phyloP scores from a whole-genome alignment of 768 basidiomycete genomes.

The Daedalea quercina region DNA sequence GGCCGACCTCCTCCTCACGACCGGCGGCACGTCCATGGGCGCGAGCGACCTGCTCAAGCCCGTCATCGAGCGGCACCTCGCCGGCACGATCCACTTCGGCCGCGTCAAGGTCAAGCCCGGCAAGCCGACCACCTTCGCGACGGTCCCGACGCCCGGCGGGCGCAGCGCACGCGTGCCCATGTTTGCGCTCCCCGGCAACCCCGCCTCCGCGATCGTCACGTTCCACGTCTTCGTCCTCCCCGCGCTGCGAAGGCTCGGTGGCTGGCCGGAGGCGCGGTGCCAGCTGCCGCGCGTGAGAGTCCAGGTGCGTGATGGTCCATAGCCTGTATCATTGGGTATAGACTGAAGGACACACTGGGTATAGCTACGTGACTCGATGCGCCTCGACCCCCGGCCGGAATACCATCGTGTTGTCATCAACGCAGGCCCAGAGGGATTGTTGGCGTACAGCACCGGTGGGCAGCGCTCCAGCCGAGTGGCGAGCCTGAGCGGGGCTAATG shows the following conservation, averaged over 20 bases:
- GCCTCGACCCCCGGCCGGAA: conserved; percentile 67
- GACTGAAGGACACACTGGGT: background rate
- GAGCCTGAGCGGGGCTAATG: conserved; percentile 78
- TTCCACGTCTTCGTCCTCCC: conserved; percentile 84
- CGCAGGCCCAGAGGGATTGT: conserved; percentile 37
- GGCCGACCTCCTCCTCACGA: conserved; percentile 77
- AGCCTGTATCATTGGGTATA: background rate
- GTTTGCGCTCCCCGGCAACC: conserved; percentile 87
- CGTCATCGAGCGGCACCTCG: conserved; percentile 72
- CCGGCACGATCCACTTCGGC: conserved; percentile 79
- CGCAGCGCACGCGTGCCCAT: conserved; percentile 42
- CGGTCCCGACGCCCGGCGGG: conserved; percentile 42
- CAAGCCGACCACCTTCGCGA: conserved; percentile 89
- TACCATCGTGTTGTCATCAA: conserved; percentile 74
- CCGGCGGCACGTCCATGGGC: conserved; percentile 91
- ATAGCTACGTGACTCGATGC: conserved; percentile 56
- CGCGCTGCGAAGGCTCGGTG: conserved; percentile 65
- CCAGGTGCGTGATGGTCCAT: conserved; percentile 37
- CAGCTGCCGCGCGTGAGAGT: conserved; percentile 59
- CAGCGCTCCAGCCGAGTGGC: conserved; percentile 81
- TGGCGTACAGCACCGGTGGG: conserved; percentile 77
- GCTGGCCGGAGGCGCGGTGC: conserved; percentile 47
- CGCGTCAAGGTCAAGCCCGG: conserved; percentile 69
- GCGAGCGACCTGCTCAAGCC: conserved; percentile 84
- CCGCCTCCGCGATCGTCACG: conserved; percentile 80